Conservation (phyloP, 2,329 filamentous ascomycete genomes). For the Dactylellina leptospora region DNA sequence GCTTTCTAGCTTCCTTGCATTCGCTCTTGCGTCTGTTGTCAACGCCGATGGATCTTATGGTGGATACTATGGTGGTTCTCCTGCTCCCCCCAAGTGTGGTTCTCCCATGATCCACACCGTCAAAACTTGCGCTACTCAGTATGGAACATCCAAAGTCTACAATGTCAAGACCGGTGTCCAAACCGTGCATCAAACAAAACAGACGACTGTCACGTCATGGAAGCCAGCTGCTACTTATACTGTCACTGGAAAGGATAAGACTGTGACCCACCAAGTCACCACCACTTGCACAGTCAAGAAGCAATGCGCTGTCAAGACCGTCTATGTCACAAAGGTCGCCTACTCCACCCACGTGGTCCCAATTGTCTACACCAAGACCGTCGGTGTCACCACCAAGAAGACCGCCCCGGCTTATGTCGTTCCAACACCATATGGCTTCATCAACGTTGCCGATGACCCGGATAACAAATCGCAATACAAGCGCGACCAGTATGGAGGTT, state of each 20-base stretch:
- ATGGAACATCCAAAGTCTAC: not conserved
- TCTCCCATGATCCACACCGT: not conserved
- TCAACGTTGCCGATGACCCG: slow-evolving; percentile 26
- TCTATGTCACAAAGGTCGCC: not conserved
- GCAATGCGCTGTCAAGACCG: slow-evolving; percentile 4
- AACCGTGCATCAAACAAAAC: not conserved
- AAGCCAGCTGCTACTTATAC: slow-evolving; percentile 1
- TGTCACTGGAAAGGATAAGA: slow-evolving; percentile 4
- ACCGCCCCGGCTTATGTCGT: not conserved
- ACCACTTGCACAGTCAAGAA: slow-evolving; percentile 1
- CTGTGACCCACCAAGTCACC: not conserved
- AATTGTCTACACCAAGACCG: not conserved
- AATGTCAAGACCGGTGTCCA: not conserved
- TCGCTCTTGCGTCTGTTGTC: not conserved
- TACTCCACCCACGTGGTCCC: not conserved
- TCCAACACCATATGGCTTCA: slow-evolving; percentile 27
- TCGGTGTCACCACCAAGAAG: not conserved
- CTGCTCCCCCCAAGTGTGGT: not conserved
- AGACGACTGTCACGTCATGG: not conserved
- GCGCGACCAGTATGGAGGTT: not conserved
- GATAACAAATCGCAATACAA: slow-evolving; percentile 14
- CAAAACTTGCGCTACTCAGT: slow-evolving; percentile 1
- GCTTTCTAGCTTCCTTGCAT: slow-evolving; percentile 2
- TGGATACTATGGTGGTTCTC: not conserved
- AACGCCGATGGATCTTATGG: not conserved